Evolutionary conservation across 257 asterid genomes (phyloP).

Genomic region (Solanum microdontum): DNA sequence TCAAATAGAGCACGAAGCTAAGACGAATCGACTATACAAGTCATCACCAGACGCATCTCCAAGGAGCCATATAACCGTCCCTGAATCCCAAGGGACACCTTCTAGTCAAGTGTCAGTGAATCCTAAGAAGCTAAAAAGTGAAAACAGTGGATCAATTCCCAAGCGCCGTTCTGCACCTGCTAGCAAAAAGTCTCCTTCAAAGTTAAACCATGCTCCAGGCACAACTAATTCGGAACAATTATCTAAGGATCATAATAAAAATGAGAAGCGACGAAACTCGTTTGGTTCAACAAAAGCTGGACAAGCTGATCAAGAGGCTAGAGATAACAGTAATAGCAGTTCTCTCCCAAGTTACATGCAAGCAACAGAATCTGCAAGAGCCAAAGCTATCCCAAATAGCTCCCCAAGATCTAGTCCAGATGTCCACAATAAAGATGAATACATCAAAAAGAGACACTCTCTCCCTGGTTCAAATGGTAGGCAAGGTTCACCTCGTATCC

Average conservation of each 20-base stretch:
- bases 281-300: conserved; percentile 50
- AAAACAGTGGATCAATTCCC: conserved; percentile 30
- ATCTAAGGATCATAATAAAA: conserved; percentile 42
- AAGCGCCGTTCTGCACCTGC: conserved; percentile 40
- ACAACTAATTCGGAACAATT: conserved; percentile 47
- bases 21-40: conserved; percentile 21
- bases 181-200: conserved; percentile 35
- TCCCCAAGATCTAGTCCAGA: conserved; percentile 98
- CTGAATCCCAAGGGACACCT: conserved; percentile 77
- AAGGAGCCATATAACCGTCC: conserved; percentile 43
- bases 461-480: conserved; percentile 60
- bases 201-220: conserved; percentile 34
- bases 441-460: conserved; percentile 72
- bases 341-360: conserved; percentile 96
- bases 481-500: conserved; percentile 82
- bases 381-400: conserved; percentile 59
- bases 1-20: conserved; percentile 32
- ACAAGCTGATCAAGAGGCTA: conserved; percentile 65
- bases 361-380: conserved; percentile 94
- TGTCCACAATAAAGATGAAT: conserved; percentile 56
- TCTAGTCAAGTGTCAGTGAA: conserved; percentile 59
- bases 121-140: conserved; percentile 45
- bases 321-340: conserved; percentile 63
- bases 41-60: conserved; percentile 73
- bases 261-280: conserved; percentile 63